phyloP scores from a whole-genome alignment of 2,329 filamentous ascomycete genomes.

The Aspergillus aculeatus region DNA sequence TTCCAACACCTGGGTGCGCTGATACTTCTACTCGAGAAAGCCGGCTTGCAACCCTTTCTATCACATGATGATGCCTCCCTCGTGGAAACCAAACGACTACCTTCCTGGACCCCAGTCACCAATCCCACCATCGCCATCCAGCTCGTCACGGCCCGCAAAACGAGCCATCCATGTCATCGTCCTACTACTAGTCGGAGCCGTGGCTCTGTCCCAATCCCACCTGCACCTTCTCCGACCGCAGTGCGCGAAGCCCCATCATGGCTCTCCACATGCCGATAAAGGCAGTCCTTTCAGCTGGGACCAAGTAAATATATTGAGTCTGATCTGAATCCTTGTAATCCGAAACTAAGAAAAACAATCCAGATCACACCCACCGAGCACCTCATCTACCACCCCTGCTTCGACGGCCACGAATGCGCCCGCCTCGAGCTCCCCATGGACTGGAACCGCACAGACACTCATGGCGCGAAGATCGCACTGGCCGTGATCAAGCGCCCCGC shows the following conservation, averaged over 20 bases:
- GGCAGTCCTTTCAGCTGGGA: background rate
- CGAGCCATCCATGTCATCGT: background rate
- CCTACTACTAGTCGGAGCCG: background rate
- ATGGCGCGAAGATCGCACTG: background rate
- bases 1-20: no score
- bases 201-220: background rate
- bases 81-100: background rate
- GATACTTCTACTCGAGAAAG: no score
- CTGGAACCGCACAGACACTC: conserved; percentile 2
- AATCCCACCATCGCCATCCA: background rate
- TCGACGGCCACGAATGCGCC: conserved; percentile 1
- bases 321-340: background rate
- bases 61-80: background rate
- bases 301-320: background rate
- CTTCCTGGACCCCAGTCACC: background rate
- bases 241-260: background rate
- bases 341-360: no score
- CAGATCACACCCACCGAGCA: background rate
- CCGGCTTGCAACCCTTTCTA: no score
- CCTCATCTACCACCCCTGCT: conserved; percentile 5
- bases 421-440: conserved; percentile 5
- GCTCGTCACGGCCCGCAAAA: background rate
- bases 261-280: background rate
- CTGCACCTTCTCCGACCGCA: background rate
- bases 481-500: conserved; percentile 8